Evolutionary conservation across 495 filamentous ascomycete species (phyloP), one percentile per base, ranked within the genome.

Genomic region (Penicillium antarcticum): DNA sequence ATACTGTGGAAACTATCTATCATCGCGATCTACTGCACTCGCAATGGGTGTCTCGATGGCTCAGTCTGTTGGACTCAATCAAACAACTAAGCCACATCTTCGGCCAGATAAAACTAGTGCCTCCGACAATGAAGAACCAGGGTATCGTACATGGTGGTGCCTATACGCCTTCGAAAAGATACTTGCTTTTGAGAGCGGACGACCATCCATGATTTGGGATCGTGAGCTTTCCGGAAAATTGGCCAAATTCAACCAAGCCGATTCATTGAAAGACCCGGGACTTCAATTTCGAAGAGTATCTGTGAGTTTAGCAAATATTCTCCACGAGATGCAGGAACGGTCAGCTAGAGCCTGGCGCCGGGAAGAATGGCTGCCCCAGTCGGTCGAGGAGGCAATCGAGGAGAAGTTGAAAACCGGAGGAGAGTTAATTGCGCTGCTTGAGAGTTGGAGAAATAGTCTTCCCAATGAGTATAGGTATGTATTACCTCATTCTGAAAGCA

Each of bases 291-390:
- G 46, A 29, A 42, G 46, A 9, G 35, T 29, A 1, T 38, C 42
- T 5, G 40, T 51, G 11, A 46, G 53, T 8, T 16, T 56, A 5
- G 47, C 53, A 34, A 51, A 56, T 23, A 41, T 51, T 18, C 36
- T 56, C 9, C 47, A 56, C 23, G 53, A 51, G 29, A 46, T 56
- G 16, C 53, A 56, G 14, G 53, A 56, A n/a, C 26, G 47, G 13
- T 56, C 53, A 11, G 47, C 41, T 2, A 46, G 37, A 21, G 43
- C 53, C 14, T 56, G 53, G 53, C 45, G 47, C 3, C 16, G 53
- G 9, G 53, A 56, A 11, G 48, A 49, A 41, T 45, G 40, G 42
- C 10, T 56, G 24, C 48, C 53, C 16, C 53, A 56, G 37, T 45
- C 53, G 6, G 42, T 46, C 0, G 53, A 56, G 9, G 34, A 56